Base-by-base conservation (phyloP, 495 filamentous ascomycete species). In the Podospora appendiculata region DNA sequence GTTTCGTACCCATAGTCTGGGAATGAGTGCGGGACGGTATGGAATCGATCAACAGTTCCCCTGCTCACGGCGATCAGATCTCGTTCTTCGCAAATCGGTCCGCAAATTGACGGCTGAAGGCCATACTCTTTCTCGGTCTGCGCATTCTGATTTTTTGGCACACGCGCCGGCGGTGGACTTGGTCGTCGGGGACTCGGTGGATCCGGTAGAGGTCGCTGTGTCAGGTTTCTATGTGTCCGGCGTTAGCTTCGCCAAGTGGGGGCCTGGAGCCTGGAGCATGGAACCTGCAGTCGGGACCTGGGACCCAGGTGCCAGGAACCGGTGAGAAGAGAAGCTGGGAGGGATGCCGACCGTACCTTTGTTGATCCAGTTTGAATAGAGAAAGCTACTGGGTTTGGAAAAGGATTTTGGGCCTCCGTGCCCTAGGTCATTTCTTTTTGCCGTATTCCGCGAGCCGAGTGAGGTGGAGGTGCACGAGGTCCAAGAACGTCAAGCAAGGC, bases 1-100 rank as follows among this genome's bases (percentile, higher is more conserved):
- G 13, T 48, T 33, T 34, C 33, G 19, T 60, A 65, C 64, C 64
- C 64, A 65, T 67, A 65, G 45, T 67, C 64, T 32, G 64, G 60
- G 40, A 63, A 60, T 14, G 58, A 56, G 48, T 63, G 56, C 19
- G 51, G 44, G 33, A 52, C 54, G 40, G 45, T 47, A 55, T 63
- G 60, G 32, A 54, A 61, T 34, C 49, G 51, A 36, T 58, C 44
- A 43, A 55, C 47, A 25, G 45, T 42, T 8, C 17, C 39, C 47
- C 53, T 57, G 43, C 41, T 17, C 10, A 42, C 13, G 42, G n/a
- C 25, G 5, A 48, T 58, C 47, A 57, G 51, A 39, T 17, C 17
- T 18, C 16, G 41, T 42, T 8, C n/a, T 42, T 25, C 25, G 25
- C 25, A 5, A 25, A 5, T 25, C 9, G 40, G 12, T 25, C 34